Percentiles rank a stretch among this genome's conserved stretches.
phyloP scores from a whole-genome alignment of 2,329 filamentous ascomycete species.

The Pleochaeta shiraiana region DNA sequence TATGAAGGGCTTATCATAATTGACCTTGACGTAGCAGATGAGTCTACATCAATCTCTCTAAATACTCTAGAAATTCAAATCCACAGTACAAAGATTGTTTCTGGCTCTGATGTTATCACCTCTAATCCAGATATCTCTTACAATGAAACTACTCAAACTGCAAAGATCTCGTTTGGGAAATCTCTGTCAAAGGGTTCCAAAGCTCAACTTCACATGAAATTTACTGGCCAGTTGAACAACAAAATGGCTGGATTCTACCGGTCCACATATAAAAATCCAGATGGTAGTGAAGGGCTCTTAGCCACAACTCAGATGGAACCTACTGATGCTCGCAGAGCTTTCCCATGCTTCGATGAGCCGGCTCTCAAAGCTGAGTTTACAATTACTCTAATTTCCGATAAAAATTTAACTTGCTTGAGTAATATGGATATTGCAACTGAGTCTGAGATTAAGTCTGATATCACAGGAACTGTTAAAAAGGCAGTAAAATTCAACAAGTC shows the following conservation, averaged over 20 bases:
- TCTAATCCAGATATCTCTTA: constrained; percentile 47
- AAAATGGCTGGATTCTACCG: constrained; percentile 98
- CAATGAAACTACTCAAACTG: constrained; percentile 61
- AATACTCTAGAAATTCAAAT: constrained; percentile 79
- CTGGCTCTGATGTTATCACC: constrained; percentile 32
- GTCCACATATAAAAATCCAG: constrained; percentile 68
- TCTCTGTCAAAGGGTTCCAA: constrained; percentile 51
- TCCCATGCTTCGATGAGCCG: constrained; percentile 94
- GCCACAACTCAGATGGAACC: constrained; percentile 94
- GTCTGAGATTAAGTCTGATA: constrained; percentile 43
- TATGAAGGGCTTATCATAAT: constrained; percentile 72
- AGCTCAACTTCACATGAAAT: constrained; percentile 56
- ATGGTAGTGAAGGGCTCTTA: constrained; percentile 61
- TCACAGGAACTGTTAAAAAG: constrained; percentile 46
- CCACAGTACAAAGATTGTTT: constrained; percentile 45
- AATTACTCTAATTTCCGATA: constrained; percentile 75
- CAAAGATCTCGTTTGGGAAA: constrained; percentile 58
- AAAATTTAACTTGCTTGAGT: constrained; percentile 75
- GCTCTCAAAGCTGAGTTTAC: constrained; percentile 85
- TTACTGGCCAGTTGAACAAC: constrained; percentile 65
- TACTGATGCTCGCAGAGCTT: constrained; percentile 77
- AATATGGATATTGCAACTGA: constrained; percentile 90
- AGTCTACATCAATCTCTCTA: constrained; percentile 66
- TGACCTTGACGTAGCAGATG: constrained; percentile 68
- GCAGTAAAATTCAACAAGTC: constrained; percentile 82